A percentile compares a stretch with the other conserved stretches of the same genome.
These are phyloP conservation scores for Beauveria pseudobassiana DNA, from an alignment of 2,329 filamentous ascomycete genomes.

Conservation along the genomic window DNA sequence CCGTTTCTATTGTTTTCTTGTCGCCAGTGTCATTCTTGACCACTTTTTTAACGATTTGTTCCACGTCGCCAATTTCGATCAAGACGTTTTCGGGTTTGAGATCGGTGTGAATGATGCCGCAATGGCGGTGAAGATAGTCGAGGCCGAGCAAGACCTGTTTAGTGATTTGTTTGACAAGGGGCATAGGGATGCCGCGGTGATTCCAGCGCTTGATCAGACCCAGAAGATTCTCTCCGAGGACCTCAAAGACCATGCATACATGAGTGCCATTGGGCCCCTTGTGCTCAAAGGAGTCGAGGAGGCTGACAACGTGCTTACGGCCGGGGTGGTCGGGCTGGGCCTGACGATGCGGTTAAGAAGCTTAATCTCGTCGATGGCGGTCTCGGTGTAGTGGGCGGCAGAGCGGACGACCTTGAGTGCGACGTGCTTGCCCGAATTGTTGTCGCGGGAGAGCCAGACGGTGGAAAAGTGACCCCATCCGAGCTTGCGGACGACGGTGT, in stretches of 20 bases:
- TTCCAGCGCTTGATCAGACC: constrained; percentile 98
- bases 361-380: constrained; percentile 97
- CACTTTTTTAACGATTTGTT: constrained; percentile 95
- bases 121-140: constrained; percentile 95
- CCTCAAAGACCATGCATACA: constrained; percentile 99
- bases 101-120: constrained; percentile 97
- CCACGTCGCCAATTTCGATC: constrained; percentile 97
- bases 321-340: constrained; percentile 93
- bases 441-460: constrained; percentile 79
- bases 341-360: constrained; percentile 93
- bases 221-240: constrained; percentile 87
- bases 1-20: constrained; percentile 89
- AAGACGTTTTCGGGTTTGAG: constrained; percentile 96
- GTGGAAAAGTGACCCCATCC: constrained; percentile 99
- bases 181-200: constrained; percentile 92
- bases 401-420: constrained; percentile 97
- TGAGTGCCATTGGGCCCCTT: constrained; percentile 94
- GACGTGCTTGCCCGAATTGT: constrained; percentile 84
- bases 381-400: constrained; percentile 97
- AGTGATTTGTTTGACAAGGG: constrained; percentile 95
- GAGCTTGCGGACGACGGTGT: constrained; percentile 91
- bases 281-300: constrained; percentile 95
- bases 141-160: constrained; percentile 94
- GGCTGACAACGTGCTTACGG: constrained; percentile 88
- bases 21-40: constrained; percentile 71